These are phyloP conservation scores for Kazachstania martiniae DNA, from an alignment of 805 yeast genomes.

Conservation along the genomic window DNA sequence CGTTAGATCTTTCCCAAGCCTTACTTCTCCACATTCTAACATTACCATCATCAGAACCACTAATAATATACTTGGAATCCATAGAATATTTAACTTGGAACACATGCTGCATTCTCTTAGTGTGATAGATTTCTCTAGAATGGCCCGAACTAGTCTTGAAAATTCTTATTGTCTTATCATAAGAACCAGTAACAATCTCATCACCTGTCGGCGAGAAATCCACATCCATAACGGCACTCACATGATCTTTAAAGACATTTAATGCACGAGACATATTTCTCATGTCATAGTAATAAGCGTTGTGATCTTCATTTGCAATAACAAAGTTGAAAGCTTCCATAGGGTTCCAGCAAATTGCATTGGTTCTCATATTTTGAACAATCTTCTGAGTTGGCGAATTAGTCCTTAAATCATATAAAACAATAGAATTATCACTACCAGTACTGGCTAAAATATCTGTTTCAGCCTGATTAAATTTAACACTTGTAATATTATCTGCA, in stretches of 20 bases:
- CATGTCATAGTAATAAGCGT: slow-evolving; percentile 93
- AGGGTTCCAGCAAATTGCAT: slow-evolving; percentile 91
- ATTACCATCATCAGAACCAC: slow-evolving; percentile 96
- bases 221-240: slow-evolving; percentile 86
- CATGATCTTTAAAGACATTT: slow-evolving; percentile 89
- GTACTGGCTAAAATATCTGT: slow-evolving; percentile 81
- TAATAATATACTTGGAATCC: slow-evolving; percentile 77
- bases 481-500: slow-evolving; percentile 77
- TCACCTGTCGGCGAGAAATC: slow-evolving; percentile 97
- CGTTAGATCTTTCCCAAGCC: slow-evolving; percentile 75
- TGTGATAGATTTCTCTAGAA: slow-evolving; percentile 89
- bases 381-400: slow-evolving; percentile 88
- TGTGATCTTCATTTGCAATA: slow-evolving; percentile 89
- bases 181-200: slow-evolving; percentile 89
- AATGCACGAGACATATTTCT: slow-evolving; percentile 72
- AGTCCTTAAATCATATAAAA: slow-evolving; percentile 83
- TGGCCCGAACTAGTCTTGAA: slow-evolving; percentile 74
- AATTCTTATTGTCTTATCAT: slow-evolving; percentile 85
- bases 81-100: slow-evolving; percentile 75
- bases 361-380: slow-evolving; percentile 70
- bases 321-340: slow-evolving; percentile 94
- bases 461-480: slow-evolving; percentile 82
- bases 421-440: slow-evolving; percentile 83
- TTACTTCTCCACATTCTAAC: slow-evolving; percentile 85
- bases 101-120: slow-evolving; percentile 95